Percentiles rank a stretch among this genome's conserved stretches.
Evolutionary conservation across 345 rosid genomes (phyloP).

Genomic region (Pistacia atlantica): DNA sequence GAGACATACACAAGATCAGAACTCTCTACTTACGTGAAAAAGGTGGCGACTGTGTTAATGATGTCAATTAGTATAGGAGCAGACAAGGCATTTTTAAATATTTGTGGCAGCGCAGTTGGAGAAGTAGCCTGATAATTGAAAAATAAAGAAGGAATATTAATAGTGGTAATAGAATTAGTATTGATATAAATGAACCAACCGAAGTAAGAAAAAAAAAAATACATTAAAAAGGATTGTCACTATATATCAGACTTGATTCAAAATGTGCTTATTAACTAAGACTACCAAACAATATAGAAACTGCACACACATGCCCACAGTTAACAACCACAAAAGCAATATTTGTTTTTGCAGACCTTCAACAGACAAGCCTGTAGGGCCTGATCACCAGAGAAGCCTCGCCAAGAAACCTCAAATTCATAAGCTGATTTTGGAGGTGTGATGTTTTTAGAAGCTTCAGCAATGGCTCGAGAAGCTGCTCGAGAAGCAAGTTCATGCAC

Average conservation of each 20-base stretch:
- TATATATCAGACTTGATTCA: neutral
- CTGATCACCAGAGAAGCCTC: slow-evolving; percentile 64
- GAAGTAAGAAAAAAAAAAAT: neutral
- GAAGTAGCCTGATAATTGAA: slow-evolving; percentile 50
- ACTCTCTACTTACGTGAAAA: slow-evolving; percentile 56
- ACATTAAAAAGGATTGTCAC: neutral
- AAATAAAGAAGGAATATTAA: neutral
- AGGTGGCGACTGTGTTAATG: slow-evolving; percentile 63
- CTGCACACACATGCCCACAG: neutral
- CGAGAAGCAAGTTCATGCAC: slow-evolving; percentile 85
- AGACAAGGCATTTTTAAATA: slow-evolving; percentile 76
- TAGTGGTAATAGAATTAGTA: slow-evolving; percentile 1
- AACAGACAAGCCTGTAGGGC: slow-evolving; percentile 60
- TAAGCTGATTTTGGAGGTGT: slow-evolving; percentile 77
- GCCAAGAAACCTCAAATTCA: slow-evolving; percentile 87
- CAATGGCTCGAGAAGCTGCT: slow-evolving; percentile 75
- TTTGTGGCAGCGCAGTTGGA: slow-evolving; percentile 74
- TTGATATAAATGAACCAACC: neutral
- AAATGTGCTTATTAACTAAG: neutral
- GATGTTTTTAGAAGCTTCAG: slow-evolving; percentile 73
- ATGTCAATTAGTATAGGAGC: slow-evolving; percentile 73
- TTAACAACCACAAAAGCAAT: slow-evolving; percentile 2
- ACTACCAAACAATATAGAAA: neutral
- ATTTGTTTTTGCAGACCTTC: slow-evolving; percentile 49
- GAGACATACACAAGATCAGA: neutral